Conservation (phyloP, 2,329 filamentous ascomycete genomes). For the Myotisia sp. region DNA sequence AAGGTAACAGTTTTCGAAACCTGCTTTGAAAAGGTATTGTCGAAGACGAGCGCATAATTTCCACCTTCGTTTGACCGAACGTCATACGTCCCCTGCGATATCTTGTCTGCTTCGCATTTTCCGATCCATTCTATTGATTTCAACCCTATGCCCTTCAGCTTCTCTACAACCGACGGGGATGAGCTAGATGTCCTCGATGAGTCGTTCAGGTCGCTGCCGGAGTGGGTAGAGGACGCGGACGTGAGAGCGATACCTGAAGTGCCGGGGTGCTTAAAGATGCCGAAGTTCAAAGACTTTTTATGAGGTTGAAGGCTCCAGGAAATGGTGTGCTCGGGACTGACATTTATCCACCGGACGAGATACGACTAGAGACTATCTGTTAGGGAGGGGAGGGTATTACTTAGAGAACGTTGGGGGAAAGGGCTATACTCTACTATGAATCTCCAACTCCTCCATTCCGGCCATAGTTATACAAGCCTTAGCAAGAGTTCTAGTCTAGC, state of each 20-base stretch:
- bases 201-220: slow-evolving; percentile 24
- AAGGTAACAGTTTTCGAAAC: slow-evolving; percentile 90
- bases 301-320: slow-evolving; percentile 97
- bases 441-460: slow-evolving; percentile 89
- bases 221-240: slow-evolving; percentile 11
- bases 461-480: too few relatives aligned
- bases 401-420: too few relatives aligned
- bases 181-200: slow-evolving; percentile 38
- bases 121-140: slow-evolving; percentile 64
- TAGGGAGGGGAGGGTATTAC: not conserved
- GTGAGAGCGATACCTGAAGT: slow-evolving; percentile 37
- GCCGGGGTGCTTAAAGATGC: slow-evolving; percentile 92
- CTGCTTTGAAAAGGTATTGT: slow-evolving; percentile 97
- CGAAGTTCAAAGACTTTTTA: slow-evolving; percentile 97
- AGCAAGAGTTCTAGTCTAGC: too few relatives aligned
- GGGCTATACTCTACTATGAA: slow-evolving; percentile 98
- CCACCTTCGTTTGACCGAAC: slow-evolving; percentile 61
- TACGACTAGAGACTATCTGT: slow-evolving; percentile 55
- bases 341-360: slow-evolving; percentile 92
- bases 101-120: slow-evolving; percentile 92
- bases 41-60: slow-evolving; percentile 93
- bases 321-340: slow-evolving; percentile 78
- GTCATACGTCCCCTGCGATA: slow-evolving; percentile 78
- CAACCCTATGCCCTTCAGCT: slow-evolving; percentile 47
- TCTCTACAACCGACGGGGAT: slow-evolving; percentile 55